Conservation (phyloP, 2,329 filamentous ascomycete species). For the Pseudogymnoascus sp. region DNA sequence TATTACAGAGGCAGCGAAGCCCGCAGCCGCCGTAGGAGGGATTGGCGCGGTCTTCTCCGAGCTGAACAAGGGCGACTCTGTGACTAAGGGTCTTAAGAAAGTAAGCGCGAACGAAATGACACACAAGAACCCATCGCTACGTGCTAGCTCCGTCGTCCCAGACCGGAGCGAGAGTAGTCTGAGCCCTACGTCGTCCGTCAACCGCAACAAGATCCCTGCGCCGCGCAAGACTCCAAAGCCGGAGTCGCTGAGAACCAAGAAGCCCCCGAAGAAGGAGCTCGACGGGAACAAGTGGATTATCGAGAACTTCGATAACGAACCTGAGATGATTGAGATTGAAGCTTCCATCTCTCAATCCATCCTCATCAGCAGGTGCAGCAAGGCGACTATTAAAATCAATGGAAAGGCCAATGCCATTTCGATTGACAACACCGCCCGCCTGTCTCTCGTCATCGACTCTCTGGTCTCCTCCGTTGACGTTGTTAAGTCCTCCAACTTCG, state of each 20-base stretch:
- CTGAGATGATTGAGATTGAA: constrained; percentile 67
- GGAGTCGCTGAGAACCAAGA: constrained; percentile 75
- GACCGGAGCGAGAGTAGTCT: constrained; percentile 42
- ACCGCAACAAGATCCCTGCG: constrained; percentile 71
- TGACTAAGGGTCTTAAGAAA: constrained; percentile 83
- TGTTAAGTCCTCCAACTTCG: constrained; percentile 91
- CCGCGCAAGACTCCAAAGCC: constrained; percentile 84
- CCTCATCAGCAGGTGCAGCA: constrained; percentile 84
- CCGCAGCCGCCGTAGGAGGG: constrained; percentile 45
- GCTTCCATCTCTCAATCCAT: constrained; percentile 80
- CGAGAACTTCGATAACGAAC: constrained; percentile 81
- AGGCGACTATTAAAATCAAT: constrained; percentile 78
- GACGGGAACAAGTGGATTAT: constrained; percentile 92
- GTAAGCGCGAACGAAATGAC: constrained; percentile 96
- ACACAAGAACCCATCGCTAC: constrained; percentile 89
- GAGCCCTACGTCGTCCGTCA: constrained; percentile 41
- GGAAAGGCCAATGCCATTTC: constrained; percentile 97
- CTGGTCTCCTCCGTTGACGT: constrained; percentile 88
- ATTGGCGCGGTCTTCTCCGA: constrained; percentile 86
- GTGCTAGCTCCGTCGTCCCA: constrained; percentile 62
- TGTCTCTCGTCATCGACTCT: constrained; percentile 80
- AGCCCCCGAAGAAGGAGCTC: constrained; percentile 68
- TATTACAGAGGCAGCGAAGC: constrained; percentile 33
- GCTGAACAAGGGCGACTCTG: constrained; percentile 78
- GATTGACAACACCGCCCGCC: constrained; percentile 77